Base-by-base conservation (phyloP, 768 basidiomycete genomes). In the Basidioascus undulatus region DNA sequence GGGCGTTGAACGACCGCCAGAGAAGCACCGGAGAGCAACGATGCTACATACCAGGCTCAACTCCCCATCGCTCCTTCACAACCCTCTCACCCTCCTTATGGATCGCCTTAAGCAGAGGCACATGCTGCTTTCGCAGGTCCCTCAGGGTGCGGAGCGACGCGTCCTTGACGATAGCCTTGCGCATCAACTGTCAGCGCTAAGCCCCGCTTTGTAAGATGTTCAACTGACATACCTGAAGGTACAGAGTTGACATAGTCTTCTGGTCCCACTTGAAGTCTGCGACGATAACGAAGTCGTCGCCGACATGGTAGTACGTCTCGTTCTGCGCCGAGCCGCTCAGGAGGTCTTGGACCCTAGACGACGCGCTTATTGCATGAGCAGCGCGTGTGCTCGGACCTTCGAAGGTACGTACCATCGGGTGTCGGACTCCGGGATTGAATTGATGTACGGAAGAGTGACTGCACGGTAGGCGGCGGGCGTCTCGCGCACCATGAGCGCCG, bases 211-310 rank as follows among this genome's bases (percentile, higher is more conserved):
- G n/a, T n/a, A n/a, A n/a, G n/a, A n/a, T n/a, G n/a, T n/a, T n/a
- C n/a, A n/a, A n/a, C n/a, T n/a, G n/a, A n/a, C n/a, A n/a, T n/a
- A 77, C 82, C 30, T 84, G 62, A 43, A 96, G 72, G 56, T 98
- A 96, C 39, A 98, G 64, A 1, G 80, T 69, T 0, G 69, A 59
- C n/a, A 78, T 48, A 0, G 71, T 78, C 19, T 62, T 67, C 23
- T 72, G 65, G 54, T 96, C 84, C 89, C 89, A 96, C 61, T 94
- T 96, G 71, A n/a, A n/a, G n/a, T n/a, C 44, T 50, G 39, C 25
- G 7, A 2, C 2, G 12, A 10, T 4, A 12, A 15, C 5, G 7
- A 3, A 27, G 15, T n/a, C 1, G 25, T 23, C 6, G 9, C 27
- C 4, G 9, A 12, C 4, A 20, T 11, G 18, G 21, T 2, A 28